Conservation (phyloP, 805 yeast species). For the Myxozyma mucilagina region DNA sequence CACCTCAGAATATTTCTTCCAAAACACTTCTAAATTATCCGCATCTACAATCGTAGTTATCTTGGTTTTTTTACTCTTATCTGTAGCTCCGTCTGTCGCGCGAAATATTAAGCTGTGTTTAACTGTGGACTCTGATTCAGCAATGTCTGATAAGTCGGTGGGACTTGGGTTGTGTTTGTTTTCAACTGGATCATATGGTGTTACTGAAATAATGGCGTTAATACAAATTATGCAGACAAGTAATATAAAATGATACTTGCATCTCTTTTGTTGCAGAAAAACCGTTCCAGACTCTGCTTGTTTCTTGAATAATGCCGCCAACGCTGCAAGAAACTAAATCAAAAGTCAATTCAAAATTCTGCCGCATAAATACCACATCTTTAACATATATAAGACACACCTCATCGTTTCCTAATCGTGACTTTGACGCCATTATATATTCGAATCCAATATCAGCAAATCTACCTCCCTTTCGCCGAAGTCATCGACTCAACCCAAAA, state of each 20-base stretch:
- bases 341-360: neutral
- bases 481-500: neutral
- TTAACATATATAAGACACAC: slow-evolving; percentile 8
- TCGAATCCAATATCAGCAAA: neutral
- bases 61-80: slow-evolving; percentile 49
- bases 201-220: neutral
- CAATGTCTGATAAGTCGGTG: slow-evolving; percentile 16
- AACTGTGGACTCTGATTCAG: slow-evolving; percentile 18
- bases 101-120: slow-evolving; percentile 68
- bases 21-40: slow-evolving; percentile 64
- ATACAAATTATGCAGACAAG: neutral
- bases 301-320: slow-evolving; percentile 35
- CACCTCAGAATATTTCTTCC: slow-evolving; percentile 70
- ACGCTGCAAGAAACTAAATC: slow-evolving; percentile 36
- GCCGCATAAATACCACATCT: neutral
- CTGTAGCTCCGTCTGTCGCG: slow-evolving; percentile 58
- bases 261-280: slow-evolving; percentile 41
- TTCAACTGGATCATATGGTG: slow-evolving; percentile 22
- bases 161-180: slow-evolving; percentile 20
- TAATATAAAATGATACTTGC: slow-evolving; percentile 24
- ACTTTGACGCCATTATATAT: slow-evolving; percentile 15
- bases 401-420: slow-evolving; percentile 27
- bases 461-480: too few species aligned
- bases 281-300: slow-evolving; percentile 41
- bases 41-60: slow-evolving; percentile 71